A percentile compares a stretch with the other conserved stretches of the same genome.
These are phyloP conservation scores for Didymellaceae sp. DNA, from an alignment of 2,329 filamentous ascomycete species.

Conservation along the genomic window DNA sequence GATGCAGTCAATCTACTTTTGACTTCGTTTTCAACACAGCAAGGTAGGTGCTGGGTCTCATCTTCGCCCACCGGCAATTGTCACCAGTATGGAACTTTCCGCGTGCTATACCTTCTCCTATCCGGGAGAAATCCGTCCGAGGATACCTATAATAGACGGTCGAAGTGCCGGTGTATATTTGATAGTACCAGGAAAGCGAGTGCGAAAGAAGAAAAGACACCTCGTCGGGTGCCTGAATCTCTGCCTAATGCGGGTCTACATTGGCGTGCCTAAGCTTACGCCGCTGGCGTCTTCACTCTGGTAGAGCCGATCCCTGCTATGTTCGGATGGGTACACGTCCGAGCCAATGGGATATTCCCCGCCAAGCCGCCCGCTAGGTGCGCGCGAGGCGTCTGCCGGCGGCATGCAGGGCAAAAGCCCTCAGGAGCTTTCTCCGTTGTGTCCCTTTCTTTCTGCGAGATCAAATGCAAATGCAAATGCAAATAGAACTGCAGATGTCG, in stretches of 20 bases:
- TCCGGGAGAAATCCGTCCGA: too few relatives aligned
- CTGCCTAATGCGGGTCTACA: neutral
- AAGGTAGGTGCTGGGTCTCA: too few relatives aligned
- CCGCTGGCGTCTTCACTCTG: neutral
- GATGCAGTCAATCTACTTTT: too few relatives aligned
- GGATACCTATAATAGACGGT: too few relatives aligned
- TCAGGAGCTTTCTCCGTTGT: neutral
- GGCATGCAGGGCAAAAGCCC: slow-evolving; percentile 1
- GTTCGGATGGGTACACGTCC: neutral
- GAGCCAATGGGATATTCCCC: slow-evolving; percentile 5
- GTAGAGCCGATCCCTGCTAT: slow-evolving; percentile 1
- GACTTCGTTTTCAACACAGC: neutral
- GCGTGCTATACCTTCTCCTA: too few relatives aligned
- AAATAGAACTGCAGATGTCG: neutral
- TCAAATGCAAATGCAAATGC: too few relatives aligned
- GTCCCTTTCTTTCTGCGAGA: neutral
- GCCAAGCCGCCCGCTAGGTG: neutral
- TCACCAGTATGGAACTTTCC: too few relatives aligned
- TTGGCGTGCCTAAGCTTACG: neutral
- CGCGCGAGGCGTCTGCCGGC: slow-evolving; percentile 2
- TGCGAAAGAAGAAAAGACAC: too few relatives aligned
- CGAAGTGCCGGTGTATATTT: too few relatives aligned
- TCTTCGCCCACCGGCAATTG: too few relatives aligned
- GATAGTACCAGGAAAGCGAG: too few relatives aligned
- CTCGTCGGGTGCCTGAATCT: too few relatives aligned